Conservation (phyloP, 768 basidiomycete species). For the Tylopilus felleus region DNA sequence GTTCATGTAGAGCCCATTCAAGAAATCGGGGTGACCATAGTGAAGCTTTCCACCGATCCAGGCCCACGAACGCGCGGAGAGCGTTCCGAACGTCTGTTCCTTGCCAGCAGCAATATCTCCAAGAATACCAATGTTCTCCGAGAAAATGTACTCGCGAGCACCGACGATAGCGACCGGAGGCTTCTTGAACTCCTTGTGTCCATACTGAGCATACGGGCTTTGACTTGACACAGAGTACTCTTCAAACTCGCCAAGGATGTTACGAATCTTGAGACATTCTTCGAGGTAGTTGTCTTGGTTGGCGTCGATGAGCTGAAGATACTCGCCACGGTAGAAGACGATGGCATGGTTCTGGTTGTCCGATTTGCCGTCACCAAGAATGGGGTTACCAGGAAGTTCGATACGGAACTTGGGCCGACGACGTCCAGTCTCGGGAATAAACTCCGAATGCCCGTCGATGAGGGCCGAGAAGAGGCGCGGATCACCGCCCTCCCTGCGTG, state of each 20-base stretch:
- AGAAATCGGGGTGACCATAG: slow-evolving; percentile 99
- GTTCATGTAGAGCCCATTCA: slow-evolving; percentile 96
- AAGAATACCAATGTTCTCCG: slow-evolving; percentile 98
- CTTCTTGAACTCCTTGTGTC: slow-evolving; percentile 81
- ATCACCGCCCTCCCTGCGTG: slow-evolving; percentile 93
- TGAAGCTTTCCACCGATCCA: slow-evolving; percentile 99
- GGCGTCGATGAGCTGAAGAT: slow-evolving; percentile 98
- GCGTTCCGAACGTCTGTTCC: slow-evolving; percentile 98
- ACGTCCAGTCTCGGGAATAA: slow-evolving; percentile 82
- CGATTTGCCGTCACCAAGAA: slow-evolving; percentile 97
- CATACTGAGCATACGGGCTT: slow-evolving; percentile 90
- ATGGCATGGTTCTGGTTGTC: slow-evolving; percentile 99
- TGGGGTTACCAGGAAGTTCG: slow-evolving; percentile 97
- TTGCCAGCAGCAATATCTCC: slow-evolving; percentile 98
- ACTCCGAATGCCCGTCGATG: slow-evolving; percentile 98
- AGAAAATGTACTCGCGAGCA: slow-evolving; percentile 99
- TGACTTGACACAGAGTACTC: slow-evolving; percentile 82
- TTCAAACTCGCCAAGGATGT: slow-evolving; percentile 97
- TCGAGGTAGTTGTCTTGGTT: slow-evolving; percentile 99
- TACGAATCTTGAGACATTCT: slow-evolving; percentile 98
- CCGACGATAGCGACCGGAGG: slow-evolving; percentile 96
- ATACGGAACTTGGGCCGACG: slow-evolving; percentile 96
- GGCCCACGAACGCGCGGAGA: slow-evolving; percentile 91
- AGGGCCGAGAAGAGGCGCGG: slow-evolving; percentile 92
- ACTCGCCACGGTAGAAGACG: slow-evolving; percentile 99